Base-by-base conservation (phyloP, 768 basidiomycete species). In the Mycena latifolia region DNA sequence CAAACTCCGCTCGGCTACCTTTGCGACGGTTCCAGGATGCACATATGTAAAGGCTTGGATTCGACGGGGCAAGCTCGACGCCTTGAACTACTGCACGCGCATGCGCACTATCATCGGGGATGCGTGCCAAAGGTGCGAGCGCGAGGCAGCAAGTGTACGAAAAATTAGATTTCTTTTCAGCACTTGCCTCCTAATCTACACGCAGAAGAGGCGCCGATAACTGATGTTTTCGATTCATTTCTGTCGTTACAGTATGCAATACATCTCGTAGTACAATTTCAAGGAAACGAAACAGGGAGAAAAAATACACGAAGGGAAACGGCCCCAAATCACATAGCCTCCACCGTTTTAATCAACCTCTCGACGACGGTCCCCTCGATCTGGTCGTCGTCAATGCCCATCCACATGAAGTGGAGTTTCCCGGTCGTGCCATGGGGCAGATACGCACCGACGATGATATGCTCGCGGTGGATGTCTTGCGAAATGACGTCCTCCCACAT, bases 391-490 rank as follows among this genome's bases (percentile, higher is more conserved):
- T 61, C 31, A 27, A 64, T 48, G 7, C 56, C 65, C 6, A 70
- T 20, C 65, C 65, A 70, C 33, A 70, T 11, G 47, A 66, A 70
- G 25, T 70, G 61, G 29, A 66, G 54, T 22, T 60, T 55, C 2
- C 60, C 69, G 18, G 28, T 39, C 10, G 31, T 33, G 5, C 69
- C 69, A 25, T 60, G 45, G 25, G 69, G 69, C 24, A 70, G 41
- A 45, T 62, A 66, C 20, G 57, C 56, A 2, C 65, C 69, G 18
- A 61, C 43, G 22, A 70, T 52, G 18, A 43, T 22, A 28, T 70
- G 69, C 48, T 70, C 65, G 7, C 28, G 45, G 25, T 70, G 69
- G 18, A 66, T 59, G 17, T 63, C 69, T 52, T 70, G 51, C 24
- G 46, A 35, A 18, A 63, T 55, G 28, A 70, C 65, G 29, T 63